Evolutionary conservation across 2,329 filamentous ascomycete genomes (phyloP).

Genomic region (Stachybotrys echinatus): DNA sequence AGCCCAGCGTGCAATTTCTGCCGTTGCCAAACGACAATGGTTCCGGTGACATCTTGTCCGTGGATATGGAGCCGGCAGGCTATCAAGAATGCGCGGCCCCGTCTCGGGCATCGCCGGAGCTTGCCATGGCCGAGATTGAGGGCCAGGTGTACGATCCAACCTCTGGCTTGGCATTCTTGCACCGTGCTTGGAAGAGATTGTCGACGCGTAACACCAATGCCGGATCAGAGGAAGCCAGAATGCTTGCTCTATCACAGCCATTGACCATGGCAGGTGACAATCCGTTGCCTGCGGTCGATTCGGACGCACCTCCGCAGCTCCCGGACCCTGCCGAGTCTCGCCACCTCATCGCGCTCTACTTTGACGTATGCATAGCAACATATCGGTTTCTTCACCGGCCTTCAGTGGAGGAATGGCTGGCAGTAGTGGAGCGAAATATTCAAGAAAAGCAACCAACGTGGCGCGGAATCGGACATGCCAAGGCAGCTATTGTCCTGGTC

Average conservation of each 20-base stretch:
- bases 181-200: slow-evolving; percentile 45
- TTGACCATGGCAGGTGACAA: slow-evolving; percentile 46
- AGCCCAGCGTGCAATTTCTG: too few relatives aligned
- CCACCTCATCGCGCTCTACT: slow-evolving; percentile 44
- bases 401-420: slow-evolving; percentile 43
- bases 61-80: not conserved
- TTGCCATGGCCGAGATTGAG: slow-evolving; percentile 41
- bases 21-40: too few relatives aligned
- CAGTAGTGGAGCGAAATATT: slow-evolving; percentile 31
- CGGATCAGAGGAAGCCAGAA: slow-evolving; percentile 11
- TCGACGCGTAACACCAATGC: slow-evolving; percentile 25
- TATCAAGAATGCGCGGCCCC: not conserved
- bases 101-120: slow-evolving; percentile 33
- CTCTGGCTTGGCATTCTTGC: slow-evolving; percentile 47
- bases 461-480: slow-evolving; percentile 33
- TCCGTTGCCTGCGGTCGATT: slow-evolving; percentile 31
- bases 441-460: slow-evolving; percentile 28
- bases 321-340: slow-evolving; percentile 25
- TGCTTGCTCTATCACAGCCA: slow-evolving; percentile 30
- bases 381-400: slow-evolving; percentile 53
- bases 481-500: slow-evolving; percentile 41
- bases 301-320: slow-evolving; percentile 27
- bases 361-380: slow-evolving; percentile 55
- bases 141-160: slow-evolving; percentile 48
- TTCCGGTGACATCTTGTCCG: too few relatives aligned